Evolutionary conservation across 208 protist genomes (phyloP).

Genomic region (Leishmania braziliensis): DNA sequence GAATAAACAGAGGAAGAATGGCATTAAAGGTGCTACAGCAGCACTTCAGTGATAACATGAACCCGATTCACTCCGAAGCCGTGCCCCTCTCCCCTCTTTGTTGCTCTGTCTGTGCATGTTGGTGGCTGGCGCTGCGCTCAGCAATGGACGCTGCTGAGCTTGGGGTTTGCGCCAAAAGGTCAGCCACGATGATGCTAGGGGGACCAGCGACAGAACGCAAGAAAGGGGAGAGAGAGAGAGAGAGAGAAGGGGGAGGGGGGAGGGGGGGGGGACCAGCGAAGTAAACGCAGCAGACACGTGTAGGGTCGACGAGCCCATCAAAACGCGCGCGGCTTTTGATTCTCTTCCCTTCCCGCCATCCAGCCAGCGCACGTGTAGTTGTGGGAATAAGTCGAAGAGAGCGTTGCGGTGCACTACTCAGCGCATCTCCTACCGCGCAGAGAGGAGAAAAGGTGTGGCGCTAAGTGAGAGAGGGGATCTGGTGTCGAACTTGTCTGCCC

Average conservation of each 20-base stretch:
- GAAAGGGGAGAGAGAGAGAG: not conserved
- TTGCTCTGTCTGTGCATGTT: not conserved
- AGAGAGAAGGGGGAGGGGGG: not conserved
- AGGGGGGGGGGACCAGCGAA: not conserved
- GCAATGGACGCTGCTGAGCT: not conserved
- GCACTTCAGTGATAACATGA: not conserved
- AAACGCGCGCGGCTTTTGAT: not conserved
- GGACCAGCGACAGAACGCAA: not conserved
- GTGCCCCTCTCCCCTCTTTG: not conserved
- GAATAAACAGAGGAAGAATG: not conserved
- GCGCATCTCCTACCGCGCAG: not conserved
- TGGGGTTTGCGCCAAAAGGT: not conserved
- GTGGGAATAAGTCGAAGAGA: not conserved
- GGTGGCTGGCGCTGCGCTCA: not conserved
- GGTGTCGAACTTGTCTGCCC: not conserved
- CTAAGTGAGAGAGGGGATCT: not conserved
- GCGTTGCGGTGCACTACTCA: not conserved
- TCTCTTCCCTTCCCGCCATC: not conserved
- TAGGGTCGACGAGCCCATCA: not conserved
- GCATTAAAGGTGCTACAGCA: not conserved
- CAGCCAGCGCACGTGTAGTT: not conserved
- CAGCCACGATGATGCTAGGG: not conserved
- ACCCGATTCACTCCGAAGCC: not conserved
- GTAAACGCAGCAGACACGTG: not conserved
- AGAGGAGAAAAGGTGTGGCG: not conserved